Evolutionary conservation across 1,284 basidiomycete species (phyloP), one percentile per base, ranked within the genome.

Genomic region (Trametes sp.): DNA sequence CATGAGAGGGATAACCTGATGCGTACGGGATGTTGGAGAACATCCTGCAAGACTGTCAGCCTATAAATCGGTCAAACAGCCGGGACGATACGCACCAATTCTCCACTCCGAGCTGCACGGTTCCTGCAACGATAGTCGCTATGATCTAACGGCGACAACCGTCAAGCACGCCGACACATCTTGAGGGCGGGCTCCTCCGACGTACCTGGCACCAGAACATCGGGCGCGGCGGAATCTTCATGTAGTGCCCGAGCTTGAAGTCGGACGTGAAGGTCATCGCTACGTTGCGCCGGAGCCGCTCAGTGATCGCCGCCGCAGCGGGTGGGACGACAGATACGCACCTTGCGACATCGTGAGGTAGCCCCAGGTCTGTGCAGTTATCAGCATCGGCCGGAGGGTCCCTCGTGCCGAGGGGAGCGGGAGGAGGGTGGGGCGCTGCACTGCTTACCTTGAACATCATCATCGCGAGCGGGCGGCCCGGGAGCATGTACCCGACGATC

Each of bases 201-300:
- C 64, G 75, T 73, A 65, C 73, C 62, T 75, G 74, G 42, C 76
- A 77, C 68, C 77, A 80, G 71, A 92, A 87, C 82, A 91, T 87
- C 9, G 80, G 73, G 54, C 81, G 73, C 13, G 82, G 80, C 41
- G 82, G 79, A 28, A 89, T 78, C 74, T 90, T 90, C 88, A 90
- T 90, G 76, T 90, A 89, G 66, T 90, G 88, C 4, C 87, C 88
- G 31, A 90, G 82, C 70, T 90, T 89, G 74, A 89, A 86, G 71
- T 91, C 89, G 14, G 84, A 82, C 4, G 88, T 83, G 74, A 91
- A 90, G 24, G 62, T 65, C 69, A 72, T 67, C 19, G 68, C 69
- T 72, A 10, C 11, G 42, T 19, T 24, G 33, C n/a, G 10, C 10
- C 48, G 23, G 24, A n/a, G 31, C 21, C 16, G 26, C 24, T 63